These are phyloP conservation scores for Trichophyton schoenleinii DNA, from an alignment of 2,329 filamentous ascomycete genomes.

Conservation along the genomic window DNA sequence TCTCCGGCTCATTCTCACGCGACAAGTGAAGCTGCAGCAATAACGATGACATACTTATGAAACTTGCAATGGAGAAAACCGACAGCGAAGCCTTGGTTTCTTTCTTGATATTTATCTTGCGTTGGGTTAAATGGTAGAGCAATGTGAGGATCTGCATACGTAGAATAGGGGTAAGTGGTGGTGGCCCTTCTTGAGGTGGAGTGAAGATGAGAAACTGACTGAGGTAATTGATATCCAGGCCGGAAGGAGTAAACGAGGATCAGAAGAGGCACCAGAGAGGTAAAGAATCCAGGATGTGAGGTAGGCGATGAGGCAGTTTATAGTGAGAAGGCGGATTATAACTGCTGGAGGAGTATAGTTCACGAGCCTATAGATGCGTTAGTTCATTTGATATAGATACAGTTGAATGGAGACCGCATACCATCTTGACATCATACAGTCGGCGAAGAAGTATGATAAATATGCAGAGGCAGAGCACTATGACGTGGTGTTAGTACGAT, in stretches of 20 bases:
- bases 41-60: slow-evolving; percentile 60
- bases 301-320: slow-evolving; percentile 62
- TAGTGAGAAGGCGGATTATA: slow-evolving; percentile 63
- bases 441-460: slow-evolving; percentile 70
- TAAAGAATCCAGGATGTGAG: slow-evolving; percentile 60
- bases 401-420: slow-evolving; percentile 30
- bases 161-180: neutral
- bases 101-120: slow-evolving; percentile 66
- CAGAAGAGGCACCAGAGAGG: slow-evolving; percentile 55
- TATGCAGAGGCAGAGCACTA: slow-evolving; percentile 67
- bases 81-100: slow-evolving; percentile 67
- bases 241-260: slow-evolving; percentile 58
- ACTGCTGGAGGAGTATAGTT: slow-evolving; percentile 70
- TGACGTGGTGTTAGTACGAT: neutral
- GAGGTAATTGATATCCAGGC: slow-evolving; percentile 69
- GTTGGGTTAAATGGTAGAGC: slow-evolving; percentile 64
- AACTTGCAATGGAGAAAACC: slow-evolving; percentile 64
- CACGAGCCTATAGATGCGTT: slow-evolving; percentile 48
- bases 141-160: slow-evolving; percentile 53
- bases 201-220: slow-evolving; percentile 32
- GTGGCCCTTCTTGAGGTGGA: neutral
- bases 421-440: slow-evolving; percentile 76
- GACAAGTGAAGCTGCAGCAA: slow-evolving; percentile 54
- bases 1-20: slow-evolving; percentile 48
- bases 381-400: slow-evolving; percentile 1